Evolutionary conservation across 345 rosid genomes (phyloP).

Genomic region (Rubroshorea leprosula): DNA sequence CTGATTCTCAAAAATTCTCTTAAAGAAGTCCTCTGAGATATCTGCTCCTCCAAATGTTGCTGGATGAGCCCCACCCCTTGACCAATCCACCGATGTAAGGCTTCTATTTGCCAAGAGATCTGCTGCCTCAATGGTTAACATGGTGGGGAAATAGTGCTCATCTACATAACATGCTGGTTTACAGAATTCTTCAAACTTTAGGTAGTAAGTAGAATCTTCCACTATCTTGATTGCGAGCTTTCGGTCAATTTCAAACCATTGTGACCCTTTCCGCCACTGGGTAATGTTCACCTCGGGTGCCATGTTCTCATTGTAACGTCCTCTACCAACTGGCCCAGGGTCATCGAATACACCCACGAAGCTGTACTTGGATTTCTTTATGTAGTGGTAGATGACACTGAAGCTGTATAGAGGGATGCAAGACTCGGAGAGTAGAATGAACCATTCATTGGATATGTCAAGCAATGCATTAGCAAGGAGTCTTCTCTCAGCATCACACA

Average conservation of each 20-base stretch:
- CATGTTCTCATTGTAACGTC: constrained; percentile 72
- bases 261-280: constrained; percentile 87
- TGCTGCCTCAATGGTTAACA: constrained; percentile 60
- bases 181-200: constrained; percentile 60
- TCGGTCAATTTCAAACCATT: constrained; percentile 78
- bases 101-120: constrained; percentile 65
- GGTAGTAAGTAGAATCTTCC: constrained; percentile 54
- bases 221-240: constrained; percentile 58
- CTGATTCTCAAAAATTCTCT: constrained; percentile 28
- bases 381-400: constrained; percentile 16
- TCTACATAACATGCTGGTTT: constrained; percentile 83
- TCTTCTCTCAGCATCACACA: constrained; percentile 86
- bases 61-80: constrained; percentile 41
- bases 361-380: background rate
- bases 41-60: constrained; percentile 74
- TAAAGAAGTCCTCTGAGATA: constrained; percentile 56
- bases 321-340: constrained; percentile 74
- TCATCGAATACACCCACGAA: constrained; percentile 38
- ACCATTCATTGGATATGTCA: constrained; percentile 19
- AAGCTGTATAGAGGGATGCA: constrained; percentile 83
- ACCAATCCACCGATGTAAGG: constrained; percentile 91
- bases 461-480: constrained; percentile 83
- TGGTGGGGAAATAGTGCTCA: constrained; percentile 89
- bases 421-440: constrained; percentile 26
- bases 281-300: constrained; percentile 62